Base-by-base conservation (phyloP, 179 eudicot genomes). In the Beta corolliflora region DNA sequence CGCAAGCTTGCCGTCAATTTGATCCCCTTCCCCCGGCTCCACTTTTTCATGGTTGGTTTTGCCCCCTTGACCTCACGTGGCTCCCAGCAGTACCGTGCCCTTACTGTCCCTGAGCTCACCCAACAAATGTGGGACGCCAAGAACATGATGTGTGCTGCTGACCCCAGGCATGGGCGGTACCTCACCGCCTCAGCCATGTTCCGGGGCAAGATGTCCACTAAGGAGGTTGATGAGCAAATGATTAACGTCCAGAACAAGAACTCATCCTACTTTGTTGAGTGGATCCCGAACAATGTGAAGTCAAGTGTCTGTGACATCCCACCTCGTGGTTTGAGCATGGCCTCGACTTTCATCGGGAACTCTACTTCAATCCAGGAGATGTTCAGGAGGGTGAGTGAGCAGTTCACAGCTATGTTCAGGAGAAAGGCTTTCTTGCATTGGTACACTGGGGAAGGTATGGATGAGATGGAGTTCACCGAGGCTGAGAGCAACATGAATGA, bases 381-480 rank as follows among this genome's bases (percentile, higher is more conserved):
- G 97, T 92, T 92, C 79, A 91, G 95, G 89, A 87, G 96, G 50
- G 97, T 93, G 56, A 92, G 97, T 53, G 97, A 93, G 89, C 98
- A 93, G 83, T 93, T 93, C 74, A 92, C 97, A n/a, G 97, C 96
- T 59, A 93, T 93, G 97, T 91, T 92, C 83, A 89, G 98, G 88
- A 88, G 97, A 75, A 93, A 93, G 88, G 97, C 94, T 88, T 91
- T 93, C 92, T 91, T 93, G 91, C 97, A 93, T 73, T 93, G 97
- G 97, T 93, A 93, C 80, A 93, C 96, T 2, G 97, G 97, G 11
- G 97, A 93, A 86, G 97, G 97, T 7, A 93, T 92, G 94, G 93
- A 93, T 0, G 97, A 92, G 88, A 92, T 92, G 97, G 97, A 92
- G 82, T 92, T 92, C 82, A 92, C 95, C 0, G 92, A 92, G 77